Percentiles rank a stretch among this genome's conserved stretches.
These are phyloP conservation scores for Zygotorulaspora sp. DNA, from an alignment of 805 yeast species.

Conservation along the genomic window DNA sequence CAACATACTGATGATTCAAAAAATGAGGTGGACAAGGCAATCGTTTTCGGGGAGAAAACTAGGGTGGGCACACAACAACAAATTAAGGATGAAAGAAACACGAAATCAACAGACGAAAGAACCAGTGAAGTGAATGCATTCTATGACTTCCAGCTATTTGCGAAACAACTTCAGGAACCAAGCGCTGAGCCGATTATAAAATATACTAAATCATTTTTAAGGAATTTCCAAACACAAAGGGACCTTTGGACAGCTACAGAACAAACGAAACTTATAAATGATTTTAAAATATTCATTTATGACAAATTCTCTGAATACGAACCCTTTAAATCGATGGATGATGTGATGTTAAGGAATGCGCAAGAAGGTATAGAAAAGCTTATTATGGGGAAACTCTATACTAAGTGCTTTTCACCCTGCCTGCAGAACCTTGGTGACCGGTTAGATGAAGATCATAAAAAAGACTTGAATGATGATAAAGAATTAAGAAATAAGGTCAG, in stretches of 20 bases:
- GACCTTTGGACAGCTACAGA: constrained; percentile 70
- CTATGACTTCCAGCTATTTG: constrained; percentile 82
- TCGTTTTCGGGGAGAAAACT: not conserved
- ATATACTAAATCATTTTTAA: constrained; percentile 78
- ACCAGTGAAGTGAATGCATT: constrained; percentile 24
- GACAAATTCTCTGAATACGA: constrained; percentile 56
- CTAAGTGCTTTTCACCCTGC: constrained; percentile 72
- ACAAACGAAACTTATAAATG: constrained; percentile 69
- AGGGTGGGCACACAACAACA: constrained; percentile 1
- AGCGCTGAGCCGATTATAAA: constrained; percentile 85
- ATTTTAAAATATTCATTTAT: constrained; percentile 70
- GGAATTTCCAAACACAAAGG: constrained; percentile 55
- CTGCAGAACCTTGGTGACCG: constrained; percentile 35
- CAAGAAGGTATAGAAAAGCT: constrained; percentile 90
- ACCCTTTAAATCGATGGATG: constrained; percentile 69
- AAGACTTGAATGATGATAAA: constrained; percentile 61
- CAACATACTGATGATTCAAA: not conserved
- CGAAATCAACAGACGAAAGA: not conserved
- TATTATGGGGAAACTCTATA: constrained; percentile 80
- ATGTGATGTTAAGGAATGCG: constrained; percentile 60
- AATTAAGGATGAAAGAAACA: constrained; percentile 6
- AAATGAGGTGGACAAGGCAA: constrained; percentile 3
- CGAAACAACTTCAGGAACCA: constrained; percentile 63
- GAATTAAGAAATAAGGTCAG: constrained; percentile 47
- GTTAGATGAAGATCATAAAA: constrained; percentile 51